These are phyloP conservation scores for Zasmidium angulare DNA, from an alignment of 2,329 filamentous ascomycete species.

Conservation along the genomic window DNA sequence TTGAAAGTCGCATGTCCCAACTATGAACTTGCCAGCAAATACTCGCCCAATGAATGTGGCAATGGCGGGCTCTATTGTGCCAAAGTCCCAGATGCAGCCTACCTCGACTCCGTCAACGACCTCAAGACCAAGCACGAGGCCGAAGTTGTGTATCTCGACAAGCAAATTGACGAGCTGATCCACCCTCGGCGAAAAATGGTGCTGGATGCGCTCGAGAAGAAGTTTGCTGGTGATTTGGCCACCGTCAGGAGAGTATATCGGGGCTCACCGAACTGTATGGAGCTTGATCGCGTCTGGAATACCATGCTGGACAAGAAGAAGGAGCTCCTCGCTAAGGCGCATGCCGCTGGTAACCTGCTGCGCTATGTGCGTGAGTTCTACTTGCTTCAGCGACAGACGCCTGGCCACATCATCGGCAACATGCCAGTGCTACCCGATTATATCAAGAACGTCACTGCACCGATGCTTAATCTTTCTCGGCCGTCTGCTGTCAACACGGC, in stretches of 20 bases:
- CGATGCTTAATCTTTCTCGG: too few species aligned
- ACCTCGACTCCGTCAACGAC: slow-evolving; percentile 14
- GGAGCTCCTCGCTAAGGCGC: not conserved
- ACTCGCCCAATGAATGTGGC: slow-evolving; percentile 10
- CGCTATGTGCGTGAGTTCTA: slow-evolving; percentile 1
- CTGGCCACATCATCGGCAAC: too few species aligned
- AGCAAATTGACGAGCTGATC: not conserved
- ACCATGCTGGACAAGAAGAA: not conserved
- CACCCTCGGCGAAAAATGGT: not conserved
- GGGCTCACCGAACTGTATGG: not conserved
- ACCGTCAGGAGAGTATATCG: not conserved
- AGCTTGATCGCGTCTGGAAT: not conserved
- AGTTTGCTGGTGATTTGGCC: not conserved
- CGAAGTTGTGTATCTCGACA: not conserved
- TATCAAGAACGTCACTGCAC: too few species aligned
- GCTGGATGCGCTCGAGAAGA: not conserved
- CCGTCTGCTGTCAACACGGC: too few species aligned
- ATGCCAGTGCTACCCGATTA: too few species aligned
- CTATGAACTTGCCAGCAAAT: slow-evolving; percentile 12
- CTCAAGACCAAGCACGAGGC: not conserved
- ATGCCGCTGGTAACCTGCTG: not conserved
- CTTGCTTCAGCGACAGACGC: not conserved
- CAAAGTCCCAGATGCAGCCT: slow-evolving; percentile 7
- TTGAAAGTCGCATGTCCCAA: slow-evolving; percentile 19
- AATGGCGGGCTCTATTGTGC: slow-evolving; percentile 20